Base-by-base conservation (phyloP, 345 rosid genomes). In the Laguncularia racemosa region DNA sequence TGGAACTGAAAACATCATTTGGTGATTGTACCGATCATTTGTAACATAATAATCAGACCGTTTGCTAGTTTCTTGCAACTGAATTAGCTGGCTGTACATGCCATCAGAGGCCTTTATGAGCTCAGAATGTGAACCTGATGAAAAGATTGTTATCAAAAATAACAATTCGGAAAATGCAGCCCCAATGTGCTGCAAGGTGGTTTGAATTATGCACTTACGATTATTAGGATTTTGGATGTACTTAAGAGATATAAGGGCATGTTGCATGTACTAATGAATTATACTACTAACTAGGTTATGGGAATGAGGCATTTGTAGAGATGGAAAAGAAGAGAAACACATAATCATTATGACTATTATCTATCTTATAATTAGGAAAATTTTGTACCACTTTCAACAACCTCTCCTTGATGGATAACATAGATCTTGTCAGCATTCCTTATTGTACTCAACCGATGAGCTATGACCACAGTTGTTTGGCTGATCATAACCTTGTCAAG, bases 361-460 rank as follows among this genome's bases (percentile, higher is more conserved):
- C 7, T 9, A 33, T 33, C 11, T 1, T 9, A 7, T 33, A 33
- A 33, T 33, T 33, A 26, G 46, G 26, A 44, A 46, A 13, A 19
- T 7, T 15, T 13, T 38, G 43, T 18, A 83, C 86, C 92, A 79
- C 76, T 81, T 58, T 83, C 88, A 8, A 83, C 80, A 38, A 83
- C 61, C 57, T 77, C 76, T 23, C 92, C 92, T 44, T 49, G 73
- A 45, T 81, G 83, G 68, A 85, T 68, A 23, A 83, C 88, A 13
- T 78, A 84, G 49, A 88, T 83, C 62, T 48, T 58, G 46, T 79
- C 78, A 11, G 83, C 82, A 43, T 76, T 83, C 58, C 72, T 78
- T n/a, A 88, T 66, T 0, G 90, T 81, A 20, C 81, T 83, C 58
- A 83, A 67, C 43, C 88, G 81, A 52, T 83, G 93, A 33, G 88